Percentiles rank a stretch among this genome's conserved stretches.
These are phyloP conservation scores for Carex parvula DNA, from an alignment of 176 grass and related monocot genomes.

Conservation along the genomic window DNA sequence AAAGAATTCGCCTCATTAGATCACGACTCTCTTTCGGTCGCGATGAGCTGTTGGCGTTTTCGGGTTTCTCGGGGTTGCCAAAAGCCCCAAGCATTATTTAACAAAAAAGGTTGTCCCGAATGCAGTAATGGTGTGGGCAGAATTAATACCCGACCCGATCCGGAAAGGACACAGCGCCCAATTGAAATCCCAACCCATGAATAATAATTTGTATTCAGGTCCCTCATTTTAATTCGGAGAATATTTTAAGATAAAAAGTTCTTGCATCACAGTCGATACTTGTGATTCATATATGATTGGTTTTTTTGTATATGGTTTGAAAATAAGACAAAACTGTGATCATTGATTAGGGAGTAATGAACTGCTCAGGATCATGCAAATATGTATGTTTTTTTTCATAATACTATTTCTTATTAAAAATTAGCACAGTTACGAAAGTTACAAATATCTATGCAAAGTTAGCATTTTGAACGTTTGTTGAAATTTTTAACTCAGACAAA, in stretches of 20 bases:
- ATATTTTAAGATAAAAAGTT: neutral
- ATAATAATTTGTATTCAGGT: too few species aligned
- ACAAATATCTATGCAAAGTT: too few species aligned
- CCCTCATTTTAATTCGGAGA: neutral
- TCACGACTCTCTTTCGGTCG: neutral
- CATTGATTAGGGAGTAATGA: too few species aligned
- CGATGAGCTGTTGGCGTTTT: conserved; percentile 26
- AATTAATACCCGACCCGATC: neutral
- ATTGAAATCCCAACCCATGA: too few species aligned
- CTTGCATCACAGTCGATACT: neutral
- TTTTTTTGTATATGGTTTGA: neutral
- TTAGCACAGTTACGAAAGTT: too few species aligned
- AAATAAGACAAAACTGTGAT: too few species aligned
- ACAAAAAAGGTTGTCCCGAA: neutral
- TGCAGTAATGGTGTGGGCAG: neutral
- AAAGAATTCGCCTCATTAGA: neutral
- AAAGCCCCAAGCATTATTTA: conserved; percentile 3
- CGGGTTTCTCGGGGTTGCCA: conserved; percentile 17
- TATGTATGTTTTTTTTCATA: too few species aligned
- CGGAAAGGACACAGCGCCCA: neutral
- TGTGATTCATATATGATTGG: neutral
- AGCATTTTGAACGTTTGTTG: too few species aligned
- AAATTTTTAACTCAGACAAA: too few species aligned
- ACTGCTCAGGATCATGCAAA: too few species aligned
- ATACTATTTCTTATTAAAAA: too few species aligned